These are phyloP conservation scores for Pseudotulostoma volvatum DNA, from an alignment of 495 filamentous ascomycete species.

Conservation along the genomic window DNA sequence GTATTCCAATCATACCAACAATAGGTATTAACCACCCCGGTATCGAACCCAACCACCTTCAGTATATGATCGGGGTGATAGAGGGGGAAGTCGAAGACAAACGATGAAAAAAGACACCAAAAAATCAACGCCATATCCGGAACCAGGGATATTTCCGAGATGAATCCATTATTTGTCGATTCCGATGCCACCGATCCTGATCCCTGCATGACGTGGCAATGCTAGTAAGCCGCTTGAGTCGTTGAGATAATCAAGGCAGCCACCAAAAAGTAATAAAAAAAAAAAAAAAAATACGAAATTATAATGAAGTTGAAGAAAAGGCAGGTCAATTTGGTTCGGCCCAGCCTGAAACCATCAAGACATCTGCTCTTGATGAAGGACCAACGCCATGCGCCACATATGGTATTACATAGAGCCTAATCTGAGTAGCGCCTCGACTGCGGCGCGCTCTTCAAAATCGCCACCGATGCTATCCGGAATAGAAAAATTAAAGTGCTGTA, in stretches of 20 bases:
- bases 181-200: neutral
- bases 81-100: too few relatives aligned
- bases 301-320: neutral
- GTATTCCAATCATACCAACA: too few relatives aligned
- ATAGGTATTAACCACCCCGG: too few relatives aligned
- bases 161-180: neutral
- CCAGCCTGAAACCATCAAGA: constrained; percentile 8
- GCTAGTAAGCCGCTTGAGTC: neutral
- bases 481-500: constrained; percentile 20
- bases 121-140: neutral
- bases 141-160: neutral
- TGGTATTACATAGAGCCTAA: constrained; percentile 72
- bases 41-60: too few relatives aligned
- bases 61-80: too few relatives aligned
- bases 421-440: constrained; percentile 67
- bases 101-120: neutral
- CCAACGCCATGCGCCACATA: constrained; percentile 5
- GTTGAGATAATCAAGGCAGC: neutral
- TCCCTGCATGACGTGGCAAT: neutral
- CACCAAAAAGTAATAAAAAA: constrained; percentile 1
- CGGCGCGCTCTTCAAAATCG: constrained; percentile 62
- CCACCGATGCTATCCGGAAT: constrained; percentile 14
- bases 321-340: constrained; percentile 4
- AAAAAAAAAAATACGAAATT: constrained; percentile 3
- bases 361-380: neutral